phyloP scores from a whole-genome alignment of 176 grass and related monocot species.

The Lolium multiflorum region DNA sequence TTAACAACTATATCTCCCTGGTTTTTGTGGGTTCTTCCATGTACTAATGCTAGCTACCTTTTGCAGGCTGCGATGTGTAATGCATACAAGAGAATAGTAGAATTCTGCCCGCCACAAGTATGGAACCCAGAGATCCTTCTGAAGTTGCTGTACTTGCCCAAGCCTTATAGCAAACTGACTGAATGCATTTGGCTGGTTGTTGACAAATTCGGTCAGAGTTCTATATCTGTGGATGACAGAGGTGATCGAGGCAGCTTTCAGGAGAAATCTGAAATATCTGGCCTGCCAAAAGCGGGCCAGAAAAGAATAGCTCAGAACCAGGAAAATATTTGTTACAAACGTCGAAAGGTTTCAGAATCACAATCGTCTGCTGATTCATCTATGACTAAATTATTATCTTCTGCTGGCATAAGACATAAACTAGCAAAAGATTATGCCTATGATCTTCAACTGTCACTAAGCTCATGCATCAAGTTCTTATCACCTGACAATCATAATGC shows the following conservation, averaged over 20 bases:
- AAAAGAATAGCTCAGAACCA: slow-evolving; percentile 65
- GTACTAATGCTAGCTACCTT: slow-evolving; percentile 33
- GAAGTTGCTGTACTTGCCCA: slow-evolving; percentile 68
- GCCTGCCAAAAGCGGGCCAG: slow-evolving; percentile 58
- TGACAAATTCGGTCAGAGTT: slow-evolving; percentile 44
- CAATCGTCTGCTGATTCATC: slow-evolving; percentile 23
- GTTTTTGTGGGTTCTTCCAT: slow-evolving; percentile 4
- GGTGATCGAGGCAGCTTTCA: slow-evolving; percentile 34
- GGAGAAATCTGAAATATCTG: slow-evolving; percentile 36
- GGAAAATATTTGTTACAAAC: slow-evolving; percentile 61
- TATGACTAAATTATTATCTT: slow-evolving; percentile 23
- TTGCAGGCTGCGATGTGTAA: slow-evolving; percentile 82
- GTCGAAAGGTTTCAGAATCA: slow-evolving; percentile 61
- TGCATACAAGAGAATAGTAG: slow-evolving; percentile 85
- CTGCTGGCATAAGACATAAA: slow-evolving; percentile 40
- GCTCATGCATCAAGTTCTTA: slow-evolving; percentile 58
- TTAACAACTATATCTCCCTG: slow-evolving; percentile 50
- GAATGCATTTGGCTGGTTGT: slow-evolving; percentile 75
- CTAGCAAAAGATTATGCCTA: slow-evolving; percentile 50
- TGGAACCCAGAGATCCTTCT: slow-evolving; percentile 87
- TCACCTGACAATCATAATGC: slow-evolving; percentile 53
- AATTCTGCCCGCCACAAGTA: slow-evolving; percentile 72
- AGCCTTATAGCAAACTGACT: slow-evolving; percentile 68
- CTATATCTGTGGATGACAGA: slow-evolving; percentile 42
- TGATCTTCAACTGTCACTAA: slow-evolving; percentile 52